Evolutionary conservation across 1,284 basidiomycete genomes (phyloP), one percentile per base, ranked within the genome.

Genomic region (Moniliella sp.): DNA sequence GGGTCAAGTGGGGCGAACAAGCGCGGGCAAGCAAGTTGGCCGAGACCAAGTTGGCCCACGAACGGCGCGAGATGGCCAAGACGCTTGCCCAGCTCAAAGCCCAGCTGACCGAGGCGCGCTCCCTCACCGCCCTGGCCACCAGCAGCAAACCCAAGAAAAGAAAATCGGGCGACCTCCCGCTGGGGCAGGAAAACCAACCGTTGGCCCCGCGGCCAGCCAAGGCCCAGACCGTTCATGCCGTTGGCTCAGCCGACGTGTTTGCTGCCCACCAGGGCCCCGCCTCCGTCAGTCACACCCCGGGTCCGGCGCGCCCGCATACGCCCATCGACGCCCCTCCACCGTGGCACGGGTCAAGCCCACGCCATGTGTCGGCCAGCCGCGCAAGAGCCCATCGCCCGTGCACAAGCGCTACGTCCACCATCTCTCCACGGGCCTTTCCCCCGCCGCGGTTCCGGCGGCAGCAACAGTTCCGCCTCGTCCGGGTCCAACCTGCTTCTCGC

Each of bases 321-420:
- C 35, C 33, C 15, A 31, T 38, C 13, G 36, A 33, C 15, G 11
- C 13, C 3, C 30, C 28, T 29, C 25, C 12, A 30, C 18, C 9
- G 28, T 31, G 1, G 27, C 40, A 18, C 31, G 35, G 2, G 31
- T 40, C 23, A 59, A 59, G 34, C 54, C 56, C 4, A 50, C 54
- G 9, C 56, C 56, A 0, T 48, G 46, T 18, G 56, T 59, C 3
- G 56, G 56, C 2, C 56, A 59, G 31, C 56, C 56, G 9, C 37
- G 56, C 21, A 59, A 59, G 30, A 49, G 47, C 16, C 56, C 54
- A 3, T 54, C 46, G 8, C 50, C 50, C 0, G 39, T 32, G 2
- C 36, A 50, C 15, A 58, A 58, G 36, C 33, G 56, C 11, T n/a
- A n/a, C n/a, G n/a, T n/a, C n/a, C n/a, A n/a, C n/a, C n/a, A n/a